phyloP scores from a whole-genome alignment of 2,329 filamentous ascomycete genomes.

The Aspergillus novoparasiticus region DNA sequence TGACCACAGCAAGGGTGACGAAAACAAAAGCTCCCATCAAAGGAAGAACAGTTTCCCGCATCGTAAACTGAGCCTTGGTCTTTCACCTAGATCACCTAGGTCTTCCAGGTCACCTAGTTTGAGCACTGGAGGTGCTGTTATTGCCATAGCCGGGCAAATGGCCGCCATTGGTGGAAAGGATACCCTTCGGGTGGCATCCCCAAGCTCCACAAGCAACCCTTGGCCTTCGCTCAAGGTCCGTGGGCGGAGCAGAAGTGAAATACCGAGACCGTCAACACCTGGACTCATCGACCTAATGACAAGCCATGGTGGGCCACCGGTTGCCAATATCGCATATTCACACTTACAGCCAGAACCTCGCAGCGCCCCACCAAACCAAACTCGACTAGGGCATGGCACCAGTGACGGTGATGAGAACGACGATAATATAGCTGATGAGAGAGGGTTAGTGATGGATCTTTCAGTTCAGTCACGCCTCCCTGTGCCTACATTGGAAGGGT shows the following conservation, averaged over 20 bases:
- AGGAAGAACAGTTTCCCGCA: conserved; percentile 38
- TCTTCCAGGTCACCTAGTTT: conserved; percentile 39
- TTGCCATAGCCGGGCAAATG: conserved; percentile 50
- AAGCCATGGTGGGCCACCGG: conserved; percentile 60
- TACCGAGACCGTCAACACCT: conserved; percentile 45
- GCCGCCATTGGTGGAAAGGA: conserved; percentile 54
- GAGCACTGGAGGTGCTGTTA: conserved; percentile 44
- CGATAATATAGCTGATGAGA: conserved; percentile 60
- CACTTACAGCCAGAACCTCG: conserved; percentile 29
- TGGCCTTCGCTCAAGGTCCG: conserved; percentile 54
- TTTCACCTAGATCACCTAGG: conserved; percentile 32
- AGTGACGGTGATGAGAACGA: conserved; percentile 55
- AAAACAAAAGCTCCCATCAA: conserved; percentile 22
- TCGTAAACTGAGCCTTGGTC: conserved; percentile 42
- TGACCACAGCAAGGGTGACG: conserved; percentile 21
- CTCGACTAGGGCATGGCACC: conserved; percentile 20
- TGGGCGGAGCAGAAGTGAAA: conserved; percentile 60
- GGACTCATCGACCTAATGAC: conserved; percentile 59
- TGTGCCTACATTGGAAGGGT: conserved; percentile 73
- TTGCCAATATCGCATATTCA: conserved; percentile 55
- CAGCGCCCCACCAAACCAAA: conserved; percentile 15
- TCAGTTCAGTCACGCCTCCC: conserved; percentile 67
- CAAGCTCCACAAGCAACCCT: conserved; percentile 35
- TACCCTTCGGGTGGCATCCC: conserved; percentile 57
- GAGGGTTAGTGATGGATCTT: conserved; percentile 63